These are phyloP conservation scores for Ceratobasidium sp. DNA, from an alignment of 1,284 basidiomycete genomes.

Conservation along the genomic window DNA sequence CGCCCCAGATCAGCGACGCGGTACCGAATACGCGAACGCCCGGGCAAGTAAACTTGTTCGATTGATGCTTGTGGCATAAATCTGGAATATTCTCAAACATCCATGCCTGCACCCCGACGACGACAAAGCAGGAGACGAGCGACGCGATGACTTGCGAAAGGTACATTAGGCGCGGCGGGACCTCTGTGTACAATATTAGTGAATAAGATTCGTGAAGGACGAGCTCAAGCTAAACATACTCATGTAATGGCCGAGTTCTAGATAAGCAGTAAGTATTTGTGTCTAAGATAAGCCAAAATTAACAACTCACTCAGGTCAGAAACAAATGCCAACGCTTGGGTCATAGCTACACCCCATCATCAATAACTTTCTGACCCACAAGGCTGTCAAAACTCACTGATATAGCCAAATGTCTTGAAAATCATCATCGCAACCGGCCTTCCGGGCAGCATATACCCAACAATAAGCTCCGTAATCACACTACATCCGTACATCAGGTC, in stretches of 20 bases:
- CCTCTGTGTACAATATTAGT: slow-evolving; percentile 50
- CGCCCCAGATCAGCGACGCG: slow-evolving; percentile 80
- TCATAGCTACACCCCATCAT: slow-evolving; percentile 52
- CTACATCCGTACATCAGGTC: slow-evolving; percentile 43
- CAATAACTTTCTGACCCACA: not conserved
- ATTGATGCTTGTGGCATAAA: slow-evolving; percentile 69
- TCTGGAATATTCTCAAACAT: slow-evolving; percentile 75
- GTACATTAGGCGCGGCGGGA: slow-evolving; percentile 83
- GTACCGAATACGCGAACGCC: slow-evolving; percentile 70
- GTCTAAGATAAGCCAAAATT: not conserved
- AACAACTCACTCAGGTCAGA: slow-evolving; percentile 61
- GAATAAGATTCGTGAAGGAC: slow-evolving; percentile 45
- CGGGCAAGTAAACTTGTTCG: slow-evolving; percentile 70
- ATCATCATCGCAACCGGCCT: slow-evolving; percentile 81
- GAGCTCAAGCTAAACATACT: slow-evolving; percentile 48
- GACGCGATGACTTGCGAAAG: slow-evolving; percentile 69
- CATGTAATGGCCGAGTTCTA: slow-evolving; percentile 84
- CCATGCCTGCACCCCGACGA: slow-evolving; percentile 72
- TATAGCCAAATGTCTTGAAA: slow-evolving; percentile 78
- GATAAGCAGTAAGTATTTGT: slow-evolving; percentile 56
- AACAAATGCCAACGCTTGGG: slow-evolving; percentile 66
- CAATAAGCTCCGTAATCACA: slow-evolving; percentile 77
- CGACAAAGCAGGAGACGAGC: slow-evolving; percentile 65
- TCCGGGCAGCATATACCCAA: slow-evolving; percentile 79
- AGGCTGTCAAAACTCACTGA: slow-evolving; percentile 47